Conservation (phyloP, 495 filamentous ascomycete species). For the Alectoria sarmentosa region DNA sequence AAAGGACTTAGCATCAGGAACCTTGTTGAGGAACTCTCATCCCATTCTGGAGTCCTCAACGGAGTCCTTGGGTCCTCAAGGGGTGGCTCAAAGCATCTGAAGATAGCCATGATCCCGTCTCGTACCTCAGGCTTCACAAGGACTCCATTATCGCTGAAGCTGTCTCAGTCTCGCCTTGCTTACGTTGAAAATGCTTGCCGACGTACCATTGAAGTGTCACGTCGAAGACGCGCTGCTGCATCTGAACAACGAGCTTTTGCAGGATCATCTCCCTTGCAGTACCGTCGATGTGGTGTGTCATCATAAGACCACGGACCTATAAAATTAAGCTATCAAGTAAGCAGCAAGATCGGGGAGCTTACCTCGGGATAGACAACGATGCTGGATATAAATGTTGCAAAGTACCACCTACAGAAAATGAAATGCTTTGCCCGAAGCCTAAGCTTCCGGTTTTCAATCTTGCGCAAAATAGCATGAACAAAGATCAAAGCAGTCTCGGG, state of each 20-base stretch:
- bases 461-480: conserved; percentile 70
- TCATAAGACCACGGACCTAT: conserved; percentile 72
- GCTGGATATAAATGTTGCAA: conserved; percentile 75
- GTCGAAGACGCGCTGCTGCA: conserved; percentile 62
- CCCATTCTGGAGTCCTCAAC: neutral
- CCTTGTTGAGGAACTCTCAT: neutral
- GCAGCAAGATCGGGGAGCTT: conserved; percentile 27
- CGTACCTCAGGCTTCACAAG: conserved; percentile 26
- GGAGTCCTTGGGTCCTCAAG: conserved; percentile 3
- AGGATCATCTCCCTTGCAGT: conserved; percentile 85
- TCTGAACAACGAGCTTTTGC: conserved; percentile 69
- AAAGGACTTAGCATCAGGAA: conserved; percentile 61
- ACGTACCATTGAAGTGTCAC: conserved; percentile 45
- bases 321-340: neutral
- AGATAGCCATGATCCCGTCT: conserved; percentile 20
- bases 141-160: conserved; percentile 13
- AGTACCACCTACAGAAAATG: conserved; percentile 56
- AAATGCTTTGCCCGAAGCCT: conserved; percentile 23
- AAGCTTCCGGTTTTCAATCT: conserved; percentile 57
- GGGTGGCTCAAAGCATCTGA: conserved; percentile 31
- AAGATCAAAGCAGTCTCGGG: conserved; percentile 78
- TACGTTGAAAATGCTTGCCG: neutral
- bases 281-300: conserved; percentile 84
- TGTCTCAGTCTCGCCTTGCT: neutral
- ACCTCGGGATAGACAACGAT: conserved; percentile 87